Conservation (phyloP, 2,329 filamentous ascomycete species). For the Penicillium polonicum region DNA sequence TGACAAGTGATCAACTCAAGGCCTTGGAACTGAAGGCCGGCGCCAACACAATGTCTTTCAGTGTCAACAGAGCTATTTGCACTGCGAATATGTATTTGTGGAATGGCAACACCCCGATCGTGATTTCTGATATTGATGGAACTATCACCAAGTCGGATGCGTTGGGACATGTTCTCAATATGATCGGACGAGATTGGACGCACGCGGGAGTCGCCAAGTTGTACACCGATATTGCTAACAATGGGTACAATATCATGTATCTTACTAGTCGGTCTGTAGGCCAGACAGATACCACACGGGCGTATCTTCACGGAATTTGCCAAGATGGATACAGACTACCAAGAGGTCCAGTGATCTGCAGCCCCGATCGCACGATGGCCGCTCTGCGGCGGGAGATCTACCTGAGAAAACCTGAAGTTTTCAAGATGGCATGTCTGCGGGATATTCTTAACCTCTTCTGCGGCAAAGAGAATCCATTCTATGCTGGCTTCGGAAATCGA, state of each 20-base stretch:
- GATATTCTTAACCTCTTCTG: slow-evolving; percentile 90
- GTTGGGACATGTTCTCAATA: slow-evolving; percentile 88
- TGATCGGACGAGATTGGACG: slow-evolving; percentile 97
- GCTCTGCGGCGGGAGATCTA: slow-evolving; percentile 91
- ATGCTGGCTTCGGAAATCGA: slow-evolving; percentile 94
- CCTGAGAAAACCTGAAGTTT: slow-evolving; percentile 92
- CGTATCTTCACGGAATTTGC: slow-evolving; percentile 83
- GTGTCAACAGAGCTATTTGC: slow-evolving; percentile 91
- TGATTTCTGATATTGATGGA: slow-evolving; percentile 97
- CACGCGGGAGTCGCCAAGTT: slow-evolving; percentile 95
- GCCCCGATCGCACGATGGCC: slow-evolving; percentile 90
- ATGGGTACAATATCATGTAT: slow-evolving; percentile 99
- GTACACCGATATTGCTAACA: slow-evolving; percentile 90
- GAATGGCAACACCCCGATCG: slow-evolving; percentile 86
- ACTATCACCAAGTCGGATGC: slow-evolving; percentile 98
- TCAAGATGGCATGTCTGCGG: slow-evolving; percentile 97
- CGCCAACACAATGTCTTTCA: slow-evolving; percentile 93
- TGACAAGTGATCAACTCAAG: slow-evolving; percentile 95
- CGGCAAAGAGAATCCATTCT: slow-evolving; percentile 77
- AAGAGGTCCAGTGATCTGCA: slow-evolving; percentile 89
- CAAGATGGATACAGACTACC: slow-evolving; percentile 87
- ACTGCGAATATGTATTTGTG: slow-evolving; percentile 91
- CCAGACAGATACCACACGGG: slow-evolving; percentile 83
- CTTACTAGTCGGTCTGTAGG: slow-evolving; percentile 91
- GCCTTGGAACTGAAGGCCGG: slow-evolving; percentile 76